A percentile compares a stretch with the other conserved stretches of the same genome.
Evolutionary conservation across 202 grass and related monocot species (phyloP).

Genomic region (Miscanthus sacchariflorus): DNA sequence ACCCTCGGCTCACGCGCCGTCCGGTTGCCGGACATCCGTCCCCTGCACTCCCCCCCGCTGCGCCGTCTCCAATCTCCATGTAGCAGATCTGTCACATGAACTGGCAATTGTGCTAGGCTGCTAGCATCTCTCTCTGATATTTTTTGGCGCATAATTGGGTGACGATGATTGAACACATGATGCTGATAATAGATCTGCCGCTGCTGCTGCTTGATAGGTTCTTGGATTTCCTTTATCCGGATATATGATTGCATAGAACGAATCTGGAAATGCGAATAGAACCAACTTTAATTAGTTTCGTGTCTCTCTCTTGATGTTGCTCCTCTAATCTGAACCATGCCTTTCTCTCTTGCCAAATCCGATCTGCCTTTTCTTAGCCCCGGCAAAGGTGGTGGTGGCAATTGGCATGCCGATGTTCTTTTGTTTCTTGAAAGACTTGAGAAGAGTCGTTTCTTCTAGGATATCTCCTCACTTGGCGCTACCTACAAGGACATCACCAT

Average conservation of each 20-base stretch:
- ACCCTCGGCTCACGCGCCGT: too few relatives aligned
- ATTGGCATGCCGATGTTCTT: neutral
- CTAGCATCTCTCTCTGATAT: neutral
- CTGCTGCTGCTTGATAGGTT: neutral
- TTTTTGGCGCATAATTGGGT: neutral
- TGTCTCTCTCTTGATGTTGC: conserved; percentile 1
- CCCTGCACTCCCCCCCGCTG: too few relatives aligned
- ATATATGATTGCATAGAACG: conserved; percentile 33
- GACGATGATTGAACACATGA: conserved; percentile 13
- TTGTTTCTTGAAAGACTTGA: neutral
- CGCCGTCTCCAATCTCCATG: too few relatives aligned
- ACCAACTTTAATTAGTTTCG: neutral
- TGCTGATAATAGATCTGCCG: neutral
- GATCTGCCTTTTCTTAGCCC: neutral
- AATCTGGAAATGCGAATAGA: conserved; percentile 43
- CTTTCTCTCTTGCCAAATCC: neutral
- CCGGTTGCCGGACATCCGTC: too few relatives aligned
- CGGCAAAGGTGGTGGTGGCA: neutral
- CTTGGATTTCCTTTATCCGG: conserved; percentile 29
- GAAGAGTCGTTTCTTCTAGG: too few relatives aligned
- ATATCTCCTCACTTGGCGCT: too few relatives aligned
- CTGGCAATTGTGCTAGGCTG: conserved; percentile 3
- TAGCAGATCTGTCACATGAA: conserved; percentile 13
- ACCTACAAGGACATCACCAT: too few relatives aligned
- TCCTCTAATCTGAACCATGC: neutral